Conservation (phyloP, 345 rosid genomes). For the Acer yangbiense region DNA sequence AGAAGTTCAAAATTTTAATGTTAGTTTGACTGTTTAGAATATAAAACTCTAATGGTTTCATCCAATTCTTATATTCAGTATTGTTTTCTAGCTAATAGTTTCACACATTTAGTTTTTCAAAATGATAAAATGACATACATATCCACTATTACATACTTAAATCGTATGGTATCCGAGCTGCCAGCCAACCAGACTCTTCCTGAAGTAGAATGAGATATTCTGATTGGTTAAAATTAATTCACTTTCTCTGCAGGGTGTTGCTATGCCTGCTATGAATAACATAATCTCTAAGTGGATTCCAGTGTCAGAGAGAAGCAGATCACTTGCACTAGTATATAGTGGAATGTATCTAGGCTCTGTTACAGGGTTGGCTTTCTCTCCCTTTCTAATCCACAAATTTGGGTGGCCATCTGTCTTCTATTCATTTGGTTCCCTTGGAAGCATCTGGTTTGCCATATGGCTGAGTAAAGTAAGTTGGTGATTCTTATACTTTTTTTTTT, state of each 20-base stretch:
- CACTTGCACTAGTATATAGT: constrained; percentile 91
- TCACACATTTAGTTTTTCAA: background rate
- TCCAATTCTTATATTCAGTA: background rate
- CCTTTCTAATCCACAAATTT: constrained; percentile 73
- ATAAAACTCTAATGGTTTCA: too few relatives aligned
- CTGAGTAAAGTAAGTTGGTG: constrained; percentile 51
- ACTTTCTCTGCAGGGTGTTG: constrained; percentile 77
- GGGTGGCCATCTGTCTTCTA: constrained; percentile 99
- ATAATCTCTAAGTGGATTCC: constrained; percentile 97
- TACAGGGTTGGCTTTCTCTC: constrained; percentile 84
- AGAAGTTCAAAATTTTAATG: background rate
- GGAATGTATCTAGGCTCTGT: constrained; percentile 99
- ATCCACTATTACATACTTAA: background rate
- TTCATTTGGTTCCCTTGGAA: constrained; percentile 92
- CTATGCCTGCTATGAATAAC: constrained; percentile 99
- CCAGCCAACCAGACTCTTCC: constrained; percentile 14
- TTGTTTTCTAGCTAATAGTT: background rate
- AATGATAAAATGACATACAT: background rate
- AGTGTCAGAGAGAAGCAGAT: constrained; percentile 97
- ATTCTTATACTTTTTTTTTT: constrained; percentile 17
- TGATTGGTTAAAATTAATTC: constrained; percentile 28
- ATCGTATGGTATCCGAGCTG: background rate
- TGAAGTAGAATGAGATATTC: constrained; percentile 14
- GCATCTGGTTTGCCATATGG: constrained; percentile 89
- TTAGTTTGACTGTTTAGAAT: background rate